Conservation (phyloP, 2,329 filamentous ascomycete genomes). For the Diaporthe humulicola region DNA sequence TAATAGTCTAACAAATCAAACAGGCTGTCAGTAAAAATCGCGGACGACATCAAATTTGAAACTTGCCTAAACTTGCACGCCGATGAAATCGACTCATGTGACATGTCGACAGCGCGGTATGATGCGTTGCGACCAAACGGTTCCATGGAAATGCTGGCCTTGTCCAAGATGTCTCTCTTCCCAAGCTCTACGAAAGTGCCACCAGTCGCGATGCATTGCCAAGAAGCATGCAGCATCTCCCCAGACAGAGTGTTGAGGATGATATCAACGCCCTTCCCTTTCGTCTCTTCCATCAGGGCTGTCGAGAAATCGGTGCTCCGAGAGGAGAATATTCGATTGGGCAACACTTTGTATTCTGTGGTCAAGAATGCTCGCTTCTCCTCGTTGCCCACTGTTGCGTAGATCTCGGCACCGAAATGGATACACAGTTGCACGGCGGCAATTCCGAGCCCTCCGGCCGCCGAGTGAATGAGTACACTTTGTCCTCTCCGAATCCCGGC, state of each 20-base stretch:
- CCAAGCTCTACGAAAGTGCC: slow-evolving; percentile 37
- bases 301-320: slow-evolving; percentile 46
- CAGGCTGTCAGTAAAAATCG: neutral
- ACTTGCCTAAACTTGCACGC: too few relatives aligned
- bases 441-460: slow-evolving; percentile 7
- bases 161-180: slow-evolving; percentile 34
- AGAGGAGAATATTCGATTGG: slow-evolving; percentile 47
- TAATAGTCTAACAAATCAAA: neutral
- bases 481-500: slow-evolving; percentile 35
- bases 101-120: slow-evolving; percentile 43
- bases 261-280: slow-evolving; percentile 48
- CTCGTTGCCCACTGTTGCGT: slow-evolving; percentile 36
- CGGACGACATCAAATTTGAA: neutral
- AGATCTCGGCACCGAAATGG: slow-evolving; percentile 38
- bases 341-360: neutral
- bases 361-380: slow-evolving; percentile 20
- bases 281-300: slow-evolving; percentile 44
- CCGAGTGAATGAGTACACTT: slow-evolving; percentile 31
- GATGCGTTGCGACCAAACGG: slow-evolving; percentile 40
- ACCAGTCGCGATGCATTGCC: slow-evolving; percentile 30
- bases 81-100: neutral
- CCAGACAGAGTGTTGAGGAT: slow-evolving; percentile 23
- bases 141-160: slow-evolving; percentile 43
- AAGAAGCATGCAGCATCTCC: slow-evolving; percentile 23
- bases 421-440: slow-evolving; percentile 14